Base-by-base conservation (phyloP, 129 eudicot species). In the Chrysanthemum makinoi region DNA sequence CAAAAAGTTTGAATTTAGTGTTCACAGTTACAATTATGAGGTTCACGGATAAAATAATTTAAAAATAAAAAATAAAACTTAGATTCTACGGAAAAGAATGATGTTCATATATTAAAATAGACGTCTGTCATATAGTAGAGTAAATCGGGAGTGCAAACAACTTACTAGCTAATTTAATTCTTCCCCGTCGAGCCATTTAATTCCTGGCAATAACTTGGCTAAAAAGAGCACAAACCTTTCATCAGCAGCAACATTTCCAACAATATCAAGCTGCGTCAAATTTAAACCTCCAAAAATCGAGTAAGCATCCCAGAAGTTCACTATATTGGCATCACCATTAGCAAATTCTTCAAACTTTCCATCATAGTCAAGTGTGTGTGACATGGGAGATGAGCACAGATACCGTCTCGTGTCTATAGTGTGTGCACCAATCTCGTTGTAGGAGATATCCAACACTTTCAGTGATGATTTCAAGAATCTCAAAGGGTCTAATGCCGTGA, bases 351-450 rank as follows among this genome's bases (percentile, higher is more conserved):
- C 76, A 10, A 72, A 56, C 10, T 71, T 74, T 79, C 82, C 77
- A 46, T 83, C 87, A 65, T 68, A 68, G 28, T 71, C 83, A 26
- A 61, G 76, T 2, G 90, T 72, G 66, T 86, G 90, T 16, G 86
- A 80, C 57, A 91, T 49, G 28, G 97, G 97, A 68, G 97, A 91
- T 24, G 96, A 61, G 70, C 92, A 88, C 65, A 88, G 55, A 70
- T 88, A 86, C 76, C 97, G 80, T 70, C 88, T 86, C 3, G 88
- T 88, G 88, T 91, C 93, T 46, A 88, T 75, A 0, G 85, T 65
- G 79, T 91, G 97, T 44, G 81, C 79, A 30, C 97, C 97, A 57
- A 91, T 91, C 77, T 91, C 90, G 70, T 91, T 88, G 75, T 80
- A 69, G 15, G 97, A 88, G 64, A 91, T 70, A 79, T 88, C 78